Percentiles rank a stretch among this genome's conserved stretches.
Conservation (phyloP, 163 green algal species). For the Scenedesmus sp. region DNA sequence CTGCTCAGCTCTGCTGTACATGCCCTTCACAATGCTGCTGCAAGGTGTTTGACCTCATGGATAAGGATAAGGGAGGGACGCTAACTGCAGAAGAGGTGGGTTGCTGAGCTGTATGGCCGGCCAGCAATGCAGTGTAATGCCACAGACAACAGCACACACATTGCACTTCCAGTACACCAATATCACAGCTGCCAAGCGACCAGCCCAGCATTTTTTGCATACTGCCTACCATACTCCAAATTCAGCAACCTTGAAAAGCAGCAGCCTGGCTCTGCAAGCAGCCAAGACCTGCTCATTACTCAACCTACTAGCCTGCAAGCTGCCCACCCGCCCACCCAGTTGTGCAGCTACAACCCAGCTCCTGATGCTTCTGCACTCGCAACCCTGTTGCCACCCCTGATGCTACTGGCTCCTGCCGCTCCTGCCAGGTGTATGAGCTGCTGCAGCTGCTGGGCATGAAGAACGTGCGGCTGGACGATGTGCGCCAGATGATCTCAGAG, state of each 20-base stretch:
- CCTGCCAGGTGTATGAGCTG: conserved; percentile 55
- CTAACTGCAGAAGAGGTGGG: conserved; percentile 53
- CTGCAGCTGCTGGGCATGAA: conserved; percentile 69
- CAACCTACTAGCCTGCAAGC: not conserved
- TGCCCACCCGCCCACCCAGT: not conserved
- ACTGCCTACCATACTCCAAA: not conserved
- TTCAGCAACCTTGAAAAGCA: not conserved
- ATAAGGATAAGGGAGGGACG: conserved; percentile 65
- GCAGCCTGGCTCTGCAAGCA: not conserved
- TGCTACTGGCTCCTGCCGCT: not conserved
- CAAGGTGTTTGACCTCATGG: conserved; percentile 70
- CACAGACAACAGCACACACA: no score
- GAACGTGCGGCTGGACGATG: conserved; percentile 54
- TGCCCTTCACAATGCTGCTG: not conserved
- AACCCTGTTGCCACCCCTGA: not conserved
- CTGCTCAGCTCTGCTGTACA: not conserved
- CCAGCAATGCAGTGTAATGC: not conserved
- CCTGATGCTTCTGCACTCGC: not conserved
- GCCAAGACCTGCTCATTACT: no score
- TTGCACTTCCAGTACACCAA: not conserved
- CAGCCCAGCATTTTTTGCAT: not conserved
- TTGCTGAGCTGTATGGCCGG: no score
- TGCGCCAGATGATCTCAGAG: conserved; percentile 64
- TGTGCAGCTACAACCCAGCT: not conserved
- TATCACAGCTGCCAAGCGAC: not conserved